Conservation (phyloP, 345 rosid genomes). For the Arabis hirsuta region DNA sequence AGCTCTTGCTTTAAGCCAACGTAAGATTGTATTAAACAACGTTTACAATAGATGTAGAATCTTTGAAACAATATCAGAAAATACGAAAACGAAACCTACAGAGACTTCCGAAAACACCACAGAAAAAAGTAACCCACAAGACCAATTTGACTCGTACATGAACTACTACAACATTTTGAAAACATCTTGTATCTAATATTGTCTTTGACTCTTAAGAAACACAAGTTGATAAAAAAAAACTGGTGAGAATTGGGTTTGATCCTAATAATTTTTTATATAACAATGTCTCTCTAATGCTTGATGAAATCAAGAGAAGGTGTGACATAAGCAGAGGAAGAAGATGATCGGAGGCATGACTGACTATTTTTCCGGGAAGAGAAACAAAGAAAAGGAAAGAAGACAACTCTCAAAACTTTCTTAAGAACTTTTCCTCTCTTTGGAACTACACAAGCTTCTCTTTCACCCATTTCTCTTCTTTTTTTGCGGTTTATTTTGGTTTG, state of each 20-base stretch:
- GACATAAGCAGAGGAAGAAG: constrained; percentile 26
- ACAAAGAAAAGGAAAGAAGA: constrained; percentile 39
- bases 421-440: constrained; percentile 59
- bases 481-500: constrained; percentile 35
- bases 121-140: neutral
- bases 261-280: constrained; percentile 13
- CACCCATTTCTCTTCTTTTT: constrained; percentile 25
- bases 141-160: neutral
- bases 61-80: neutral
- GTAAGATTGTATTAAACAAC: constrained; percentile 2
- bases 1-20: neutral
- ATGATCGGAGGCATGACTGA: constrained; percentile 24
- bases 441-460: constrained; percentile 42
- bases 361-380: constrained; percentile 20
- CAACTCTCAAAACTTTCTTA: constrained; percentile 38
- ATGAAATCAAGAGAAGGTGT: constrained; percentile 38
- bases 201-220: constrained; percentile 6
- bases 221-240: neutral
- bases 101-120: neutral
- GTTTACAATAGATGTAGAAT: neutral
- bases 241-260: neutral
- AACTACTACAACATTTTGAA: constrained; percentile 14
- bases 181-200: constrained; percentile 1
- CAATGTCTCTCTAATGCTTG: constrained; percentile 15
- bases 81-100: neutral